Conservation (phyloP, 1,284 basidiomycete genomes). For the Schizophyllum amplum region DNA sequence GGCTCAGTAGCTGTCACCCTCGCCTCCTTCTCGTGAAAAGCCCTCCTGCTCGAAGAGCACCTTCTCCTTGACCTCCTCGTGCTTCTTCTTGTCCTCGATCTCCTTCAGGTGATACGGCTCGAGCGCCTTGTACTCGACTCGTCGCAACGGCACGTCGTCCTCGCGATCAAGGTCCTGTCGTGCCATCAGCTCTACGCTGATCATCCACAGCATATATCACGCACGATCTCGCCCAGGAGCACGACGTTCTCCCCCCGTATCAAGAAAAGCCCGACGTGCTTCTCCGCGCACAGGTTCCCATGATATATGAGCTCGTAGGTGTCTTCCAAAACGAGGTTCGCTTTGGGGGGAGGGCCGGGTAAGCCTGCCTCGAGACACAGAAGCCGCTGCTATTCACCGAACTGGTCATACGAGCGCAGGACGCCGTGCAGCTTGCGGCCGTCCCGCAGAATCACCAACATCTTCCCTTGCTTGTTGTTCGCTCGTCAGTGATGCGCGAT, state of each 20-base stretch:
- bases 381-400: slow-evolving; percentile 57
- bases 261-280: slow-evolving; percentile 82
- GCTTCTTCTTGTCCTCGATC: slow-evolving; percentile 56
- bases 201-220: slow-evolving; percentile 24
- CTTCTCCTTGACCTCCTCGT: slow-evolving; percentile 67
- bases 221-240: slow-evolving; percentile 90
- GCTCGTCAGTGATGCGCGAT: slow-evolving; percentile 19
- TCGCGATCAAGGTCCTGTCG: slow-evolving; percentile 86
- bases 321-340: slow-evolving; percentile 89
- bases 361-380: not conserved
- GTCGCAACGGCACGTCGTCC: slow-evolving; percentile 77
- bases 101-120: slow-evolving; percentile 69
- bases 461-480: slow-evolving; percentile 70
- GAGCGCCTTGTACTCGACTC: slow-evolving; percentile 66
- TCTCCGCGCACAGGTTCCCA: slow-evolving; percentile 73
- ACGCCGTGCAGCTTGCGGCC: slow-evolving; percentile 96
- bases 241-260: slow-evolving; percentile 99
- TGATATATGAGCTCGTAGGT: slow-evolving; percentile 86
- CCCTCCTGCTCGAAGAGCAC: slow-evolving; percentile 73
- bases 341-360: slow-evolving; percentile 31
- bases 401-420: slow-evolving; percentile 96
- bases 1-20: slow-evolving; percentile 80
- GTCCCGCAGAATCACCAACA: slow-evolving; percentile 94
- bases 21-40: slow-evolving; percentile 83
- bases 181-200: slow-evolving; percentile 3